Evolutionary conservation across 1,284 basidiomycete genomes (phyloP), one percentile per base, ranked within the genome.

Genomic region (Ceratobasidium sp.): DNA sequence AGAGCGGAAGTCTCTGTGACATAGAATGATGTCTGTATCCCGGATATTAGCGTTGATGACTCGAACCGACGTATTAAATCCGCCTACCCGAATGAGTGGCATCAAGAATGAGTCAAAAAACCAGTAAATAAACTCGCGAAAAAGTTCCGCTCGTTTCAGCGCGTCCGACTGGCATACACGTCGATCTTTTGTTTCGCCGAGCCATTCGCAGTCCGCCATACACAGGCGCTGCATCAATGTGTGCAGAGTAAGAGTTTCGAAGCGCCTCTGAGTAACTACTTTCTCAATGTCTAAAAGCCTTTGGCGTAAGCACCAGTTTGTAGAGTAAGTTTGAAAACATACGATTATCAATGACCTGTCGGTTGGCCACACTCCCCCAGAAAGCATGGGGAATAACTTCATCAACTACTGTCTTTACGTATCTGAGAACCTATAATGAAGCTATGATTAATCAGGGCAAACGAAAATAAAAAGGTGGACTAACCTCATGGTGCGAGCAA

Each of bases 111-210:
- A 92, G 81, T 97, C 94, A 80, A 98, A 96, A 79, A 97, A 92
- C 97, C 97, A 99, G 83, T 92, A 94, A 7, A 99, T 79, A 81
- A 97, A 94, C 77, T 97, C 95, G 82, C 94, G 90, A 0, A 96
- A 83, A 13, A 99, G 85, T 82, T 94, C 90, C n/a, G 89, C 87
- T 10, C 94, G 89, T 83, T 94, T 96, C 38, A 90, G 81, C 0
- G 90, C 85, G 81, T 98, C 96, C 0, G 90, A 90, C 0, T 90
- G 88, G 2, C 91, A 86, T 0, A 91, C 77, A 0, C 85, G 80
- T 52, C 83, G 81, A 59, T 68, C 38, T 20, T 52, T 40, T 13
- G 61, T 64, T 54, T 44, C 38, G 33, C 73, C 70, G 1, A 96
- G 86, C 96, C 97, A 99, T n/a, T 91, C 89, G 81, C 96, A 94